Conservation (phyloP, 108 stramenopile species). For the Conticribra weissflogii region DNA sequence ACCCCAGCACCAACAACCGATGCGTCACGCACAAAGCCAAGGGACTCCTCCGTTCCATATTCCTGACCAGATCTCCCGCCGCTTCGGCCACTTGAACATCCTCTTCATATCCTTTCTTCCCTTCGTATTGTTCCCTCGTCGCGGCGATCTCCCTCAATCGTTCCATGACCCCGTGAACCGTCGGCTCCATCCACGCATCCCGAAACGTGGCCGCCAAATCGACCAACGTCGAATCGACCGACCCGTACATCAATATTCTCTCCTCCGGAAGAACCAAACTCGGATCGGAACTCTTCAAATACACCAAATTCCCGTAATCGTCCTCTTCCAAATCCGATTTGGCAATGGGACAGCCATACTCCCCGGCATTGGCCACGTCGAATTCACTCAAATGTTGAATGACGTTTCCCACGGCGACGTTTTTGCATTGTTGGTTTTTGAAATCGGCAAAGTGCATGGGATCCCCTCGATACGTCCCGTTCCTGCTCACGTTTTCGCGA, state of each 20-base stretch:
- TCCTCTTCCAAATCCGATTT: constrained; percentile 44
- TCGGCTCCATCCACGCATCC: constrained; percentile 62
- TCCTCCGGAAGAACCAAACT: constrained; percentile 40
- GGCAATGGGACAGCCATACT: constrained; percentile 35
- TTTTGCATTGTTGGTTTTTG: constrained; percentile 62
- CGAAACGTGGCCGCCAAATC: constrained; percentile 73
- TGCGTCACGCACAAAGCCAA: constrained; percentile 68
- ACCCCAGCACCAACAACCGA: constrained; percentile 57
- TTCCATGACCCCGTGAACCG: constrained; percentile 74
- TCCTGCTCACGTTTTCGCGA: no score
- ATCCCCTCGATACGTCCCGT: no score
- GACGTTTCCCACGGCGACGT: constrained; percentile 63
- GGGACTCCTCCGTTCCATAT: constrained; percentile 78
- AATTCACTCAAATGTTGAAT: constrained; percentile 68
- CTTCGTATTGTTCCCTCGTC: constrained; percentile 36
- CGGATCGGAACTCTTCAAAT: constrained; percentile 41
- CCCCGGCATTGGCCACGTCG: constrained; percentile 57
- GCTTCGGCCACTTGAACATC: constrained; percentile 63
- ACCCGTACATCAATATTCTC: constrained; percentile 44
- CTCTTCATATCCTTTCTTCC: constrained; percentile 53
- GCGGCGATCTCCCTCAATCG: constrained; percentile 60
- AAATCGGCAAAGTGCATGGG: constrained; percentile 51
- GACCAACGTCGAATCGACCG: constrained; percentile 59
- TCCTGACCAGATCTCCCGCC: constrained; percentile 42
- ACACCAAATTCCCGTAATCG: no score